Evolutionary conservation across 1,284 basidiomycete genomes (phyloP).

Genomic region (Rhodotorula sp.): DNA sequence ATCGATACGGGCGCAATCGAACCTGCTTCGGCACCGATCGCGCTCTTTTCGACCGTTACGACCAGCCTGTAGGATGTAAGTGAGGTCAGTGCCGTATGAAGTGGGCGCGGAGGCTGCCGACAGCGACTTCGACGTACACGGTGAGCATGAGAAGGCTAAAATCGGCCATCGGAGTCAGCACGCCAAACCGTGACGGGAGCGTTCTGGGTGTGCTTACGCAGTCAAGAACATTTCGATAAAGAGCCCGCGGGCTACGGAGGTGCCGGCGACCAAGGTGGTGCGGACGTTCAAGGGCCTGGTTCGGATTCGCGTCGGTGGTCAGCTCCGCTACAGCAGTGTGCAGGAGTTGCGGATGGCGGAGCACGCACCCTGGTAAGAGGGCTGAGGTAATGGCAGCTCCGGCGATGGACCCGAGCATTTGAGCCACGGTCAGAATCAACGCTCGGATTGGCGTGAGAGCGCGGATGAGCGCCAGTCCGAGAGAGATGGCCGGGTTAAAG

Average conservation of each 20-base stretch:
- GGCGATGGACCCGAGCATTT: slow-evolving; percentile 39
- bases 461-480: slow-evolving; percentile 63
- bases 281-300: slow-evolving; percentile 14
- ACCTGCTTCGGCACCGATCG: not conserved
- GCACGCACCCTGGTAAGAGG: slow-evolving; percentile 11
- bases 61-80: slow-evolving; percentile 68
- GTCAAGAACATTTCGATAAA: slow-evolving; percentile 49
- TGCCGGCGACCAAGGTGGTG: slow-evolving; percentile 7
- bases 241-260: slow-evolving; percentile 7
- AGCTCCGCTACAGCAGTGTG: not conserved
- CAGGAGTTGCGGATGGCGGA: not conserved
- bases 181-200: too few species aligned
- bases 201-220: not conserved
- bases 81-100: slow-evolving; percentile 52
- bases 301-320: not conserved
- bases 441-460: slow-evolving; percentile 62
- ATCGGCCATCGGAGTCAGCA: too few species aligned
- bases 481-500: slow-evolving; percentile 69
- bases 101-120: not conserved
- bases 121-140: not conserved
- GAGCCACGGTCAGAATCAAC: slow-evolving; percentile 59
- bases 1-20: slow-evolving; percentile 7
- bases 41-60: slow-evolving; percentile 54
- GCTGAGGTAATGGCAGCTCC: slow-evolving; percentile 31
- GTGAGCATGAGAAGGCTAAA: slow-evolving; percentile 2